Conservation (phyloP, 2,329 filamentous ascomycete species). For the Lachnellula cervina region DNA sequence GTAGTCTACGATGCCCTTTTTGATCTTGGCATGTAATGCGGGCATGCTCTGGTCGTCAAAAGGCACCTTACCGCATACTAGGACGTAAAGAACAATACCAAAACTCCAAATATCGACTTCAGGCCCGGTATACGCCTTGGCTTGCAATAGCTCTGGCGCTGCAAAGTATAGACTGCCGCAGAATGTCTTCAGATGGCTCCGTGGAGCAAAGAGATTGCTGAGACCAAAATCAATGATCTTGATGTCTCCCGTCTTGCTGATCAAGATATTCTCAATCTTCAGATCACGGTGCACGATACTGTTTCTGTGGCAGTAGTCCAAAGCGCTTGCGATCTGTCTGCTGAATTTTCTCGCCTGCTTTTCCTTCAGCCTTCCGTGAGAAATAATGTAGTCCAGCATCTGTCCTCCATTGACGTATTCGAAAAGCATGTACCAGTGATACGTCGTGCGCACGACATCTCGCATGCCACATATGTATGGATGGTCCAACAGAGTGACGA, state of each 20-base stretch:
- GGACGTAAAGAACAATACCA: constrained; percentile 92
- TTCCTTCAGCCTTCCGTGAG: constrained; percentile 93
- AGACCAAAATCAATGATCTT: constrained; percentile 99
- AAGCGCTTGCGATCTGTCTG: constrained; percentile 89
- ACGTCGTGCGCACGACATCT: constrained; percentile 91
- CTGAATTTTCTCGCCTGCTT: constrained; percentile 98
- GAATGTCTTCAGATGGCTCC: constrained; percentile 85
- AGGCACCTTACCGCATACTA: constrained; percentile 96
- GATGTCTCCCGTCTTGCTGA: constrained; percentile 98
- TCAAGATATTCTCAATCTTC: constrained; percentile 98
- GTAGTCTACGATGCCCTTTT: constrained; percentile 93
- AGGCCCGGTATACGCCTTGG: constrained; percentile 88
- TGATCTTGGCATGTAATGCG: constrained; percentile 96
- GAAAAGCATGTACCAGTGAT: constrained; percentile 99
- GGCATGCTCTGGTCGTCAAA: constrained; percentile 99
- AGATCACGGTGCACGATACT: constrained; percentile 96
- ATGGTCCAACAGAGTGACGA: constrained; percentile 89
- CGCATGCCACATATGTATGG: constrained; percentile 95
- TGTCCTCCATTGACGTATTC: constrained; percentile 98
- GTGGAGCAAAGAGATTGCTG: constrained; percentile 90
- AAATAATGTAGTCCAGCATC: constrained; percentile 99
- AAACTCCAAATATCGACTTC: constrained; percentile 99
- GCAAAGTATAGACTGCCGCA: constrained; percentile 98
- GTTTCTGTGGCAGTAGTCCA: constrained; percentile 97
- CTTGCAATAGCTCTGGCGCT: constrained; percentile 88